Evolutionary conservation across 257 asterid genomes (phyloP), one percentile per base, ranked within the genome.

Genomic region (Jacaranda copaia): DNA sequence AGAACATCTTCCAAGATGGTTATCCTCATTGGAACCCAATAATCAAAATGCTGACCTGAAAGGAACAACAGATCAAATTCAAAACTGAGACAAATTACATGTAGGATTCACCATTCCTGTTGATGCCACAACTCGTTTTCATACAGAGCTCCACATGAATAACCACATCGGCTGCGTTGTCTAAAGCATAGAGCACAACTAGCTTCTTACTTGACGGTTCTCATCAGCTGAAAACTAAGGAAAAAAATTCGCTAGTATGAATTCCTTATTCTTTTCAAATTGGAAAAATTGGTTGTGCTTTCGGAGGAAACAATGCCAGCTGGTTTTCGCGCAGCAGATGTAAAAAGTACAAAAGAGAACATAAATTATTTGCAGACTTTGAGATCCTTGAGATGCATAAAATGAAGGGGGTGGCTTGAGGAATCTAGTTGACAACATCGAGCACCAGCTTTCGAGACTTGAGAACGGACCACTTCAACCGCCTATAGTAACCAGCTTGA

Each of bases 371-470:
- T 72, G 84, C 46, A 4, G 70, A 39, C 16, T 48, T 61, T 43
- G 46, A 40, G 42, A 51, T 45, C 55, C 62, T 52, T 16, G 38
- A 49, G 49, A 19, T 42, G 75, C 20, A 75, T 6, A 35, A 48
- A 0, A 13, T 11, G 7, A 48, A 13, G 25, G 8, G 45, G 64
- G 63, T 8, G 35, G 13, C 4, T 20, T 12, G 66, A 8, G 62
- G 32, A 70, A 49, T 81, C 75, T 85, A 91, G 80, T 91, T 91
- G 84, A 91, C 93, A 73, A 91, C 94, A 55, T 91, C 94, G 48
- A 91, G 91, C 61, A 91, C 92, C 81, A 91, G 82, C 87, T 89
- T 91, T 6, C 97, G 87, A 6, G 97, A 91, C 86, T 91, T 91
- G 77, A 88, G 77, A 56, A 89, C 88, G 4, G 97, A 89, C 97